Evolutionary conservation across 768 basidiomycete genomes (phyloP), one percentile per base, ranked within the genome.

Genomic region (Antrodiella citrinella): DNA sequence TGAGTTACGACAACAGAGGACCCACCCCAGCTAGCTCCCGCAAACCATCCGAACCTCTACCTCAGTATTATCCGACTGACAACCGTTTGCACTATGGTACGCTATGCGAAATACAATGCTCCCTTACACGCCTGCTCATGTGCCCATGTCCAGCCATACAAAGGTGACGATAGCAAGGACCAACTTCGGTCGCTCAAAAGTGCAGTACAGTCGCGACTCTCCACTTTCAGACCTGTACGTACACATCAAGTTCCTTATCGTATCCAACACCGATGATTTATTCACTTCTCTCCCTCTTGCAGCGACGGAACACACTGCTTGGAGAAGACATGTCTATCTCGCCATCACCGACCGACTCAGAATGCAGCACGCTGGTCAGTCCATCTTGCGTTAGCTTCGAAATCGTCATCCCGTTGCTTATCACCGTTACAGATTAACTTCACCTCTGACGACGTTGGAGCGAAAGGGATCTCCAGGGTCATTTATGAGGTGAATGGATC

Each of bases 281-380:
- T 35, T 42, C 42, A 48, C 44, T 41, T 18, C 22, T 44, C 26
- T 18, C 40, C 26, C 23, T 11, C 51, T 20, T 21, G 23, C 47
- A 56, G 41, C 53, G 54, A 40, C 54, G 49, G 39, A 54, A 54
- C 26, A 48, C 51, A 23, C 30, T 20, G 15, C 53, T 47, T 48
- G 45, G 35, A 26, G 35, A 46, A 20, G 18, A 41, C 18, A 44
- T 52, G 9, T 22, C 52, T 15, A 56, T 55, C 44, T 35, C 46
- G 3, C 54, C 59, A 11, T 62, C 59, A 26, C 18, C 46, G 2
- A 25, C 54, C 2, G 47, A 61, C 19, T 66, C 65, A 11, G 65
- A 66, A 48, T 60, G 59, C 22, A 65, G 61, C 51, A 66, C 65
- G 19, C 50, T 66, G 45, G 57, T 64, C 25, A 35, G 30, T 35